phyloP scores from a whole-genome alignment of 768 basidiomycete species.

The Plicaturopsis crispa region DNA sequence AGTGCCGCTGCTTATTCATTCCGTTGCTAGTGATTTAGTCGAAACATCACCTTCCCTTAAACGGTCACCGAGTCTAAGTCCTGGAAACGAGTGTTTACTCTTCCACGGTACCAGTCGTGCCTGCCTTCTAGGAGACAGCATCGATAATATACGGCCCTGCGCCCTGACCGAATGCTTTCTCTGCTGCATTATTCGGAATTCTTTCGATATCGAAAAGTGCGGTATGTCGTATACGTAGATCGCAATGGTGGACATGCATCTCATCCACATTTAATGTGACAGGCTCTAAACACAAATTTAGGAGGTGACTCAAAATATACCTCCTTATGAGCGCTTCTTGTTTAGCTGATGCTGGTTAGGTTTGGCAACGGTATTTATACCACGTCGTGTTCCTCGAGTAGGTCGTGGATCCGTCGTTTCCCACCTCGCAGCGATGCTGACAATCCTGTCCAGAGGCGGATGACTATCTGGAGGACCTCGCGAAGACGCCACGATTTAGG shows the following conservation, averaged over 20 bases:
- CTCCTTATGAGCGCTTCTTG: not conserved
- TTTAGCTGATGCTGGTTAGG: slow-evolving; percentile 20
- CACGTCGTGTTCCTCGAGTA: slow-evolving; percentile 60
- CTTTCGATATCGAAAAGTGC: slow-evolving; percentile 53
- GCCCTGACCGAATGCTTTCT: slow-evolving; percentile 40
- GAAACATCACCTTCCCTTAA: slow-evolving; percentile 13
- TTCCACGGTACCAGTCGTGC: slow-evolving; percentile 63
- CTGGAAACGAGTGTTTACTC: slow-evolving; percentile 48
- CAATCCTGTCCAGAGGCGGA: slow-evolving; percentile 46
- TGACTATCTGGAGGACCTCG: slow-evolving; percentile 44
- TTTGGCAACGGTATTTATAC: slow-evolving; percentile 70
- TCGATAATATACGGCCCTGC: slow-evolving; percentile 39
- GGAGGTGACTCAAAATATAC: slow-evolving; percentile 23
- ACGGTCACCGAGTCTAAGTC: slow-evolving; percentile 18
- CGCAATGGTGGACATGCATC: not conserved
- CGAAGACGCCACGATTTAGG: slow-evolving; percentile 33
- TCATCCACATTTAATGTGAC: not conserved
- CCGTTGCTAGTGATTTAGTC: slow-evolving; percentile 8
- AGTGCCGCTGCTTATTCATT: not conserved
- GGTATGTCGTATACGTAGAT: slow-evolving; percentile 29
- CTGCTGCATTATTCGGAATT: slow-evolving; percentile 48
- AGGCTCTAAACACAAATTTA: slow-evolving; percentile 53
- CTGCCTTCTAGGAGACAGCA: slow-evolving; percentile 51
- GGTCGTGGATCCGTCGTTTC: slow-evolving; percentile 9
- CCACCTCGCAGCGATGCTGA: slow-evolving; percentile 2